These are phyloP conservation scores for Lipomyces kockii DNA, from an alignment of 805 yeast genomes.

Conservation along the genomic window DNA sequence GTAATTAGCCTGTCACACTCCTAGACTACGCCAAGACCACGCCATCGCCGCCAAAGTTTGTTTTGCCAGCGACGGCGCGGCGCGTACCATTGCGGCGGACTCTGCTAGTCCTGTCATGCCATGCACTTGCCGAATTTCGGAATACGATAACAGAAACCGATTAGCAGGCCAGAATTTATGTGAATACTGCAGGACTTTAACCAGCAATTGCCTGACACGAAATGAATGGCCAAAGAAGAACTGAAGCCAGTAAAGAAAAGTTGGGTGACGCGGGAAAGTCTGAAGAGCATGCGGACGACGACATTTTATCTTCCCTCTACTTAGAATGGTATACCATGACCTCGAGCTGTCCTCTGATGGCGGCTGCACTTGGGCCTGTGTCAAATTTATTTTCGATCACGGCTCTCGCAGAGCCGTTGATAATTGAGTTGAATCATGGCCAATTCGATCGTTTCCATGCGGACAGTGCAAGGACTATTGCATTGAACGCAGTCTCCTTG, in stretches of 20 bases:
- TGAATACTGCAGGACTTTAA: not conserved
- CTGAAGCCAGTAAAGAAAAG: not conserved
- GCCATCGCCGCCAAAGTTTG: no score
- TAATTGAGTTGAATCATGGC: conserved; percentile 39
- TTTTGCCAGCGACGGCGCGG: no score
- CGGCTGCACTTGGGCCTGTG: conserved; percentile 80
- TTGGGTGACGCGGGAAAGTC: not conserved
- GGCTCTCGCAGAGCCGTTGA: conserved; percentile 74
- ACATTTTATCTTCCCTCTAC: not conserved
- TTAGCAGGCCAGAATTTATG: not conserved
- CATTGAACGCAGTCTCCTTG: conserved; percentile 66
- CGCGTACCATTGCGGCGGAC: no score
- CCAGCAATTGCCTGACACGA: not conserved
- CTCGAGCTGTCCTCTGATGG: conserved; percentile 71
- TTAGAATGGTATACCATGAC: conserved; percentile 65
- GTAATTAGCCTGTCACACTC: no score
- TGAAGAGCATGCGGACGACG: not conserved
- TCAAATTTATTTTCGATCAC: conserved; percentile 75
- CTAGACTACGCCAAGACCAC: no score
- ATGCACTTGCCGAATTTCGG: not conserved
- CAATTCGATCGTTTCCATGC: not conserved
- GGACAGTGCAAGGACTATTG: conserved; percentile 54
- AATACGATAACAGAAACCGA: not conserved
- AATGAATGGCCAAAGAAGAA: not conserved
- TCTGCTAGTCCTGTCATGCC: no score